Conservation (phyloP, 2,329 filamentous ascomycete species). For the Beauveria sp. region DNA sequence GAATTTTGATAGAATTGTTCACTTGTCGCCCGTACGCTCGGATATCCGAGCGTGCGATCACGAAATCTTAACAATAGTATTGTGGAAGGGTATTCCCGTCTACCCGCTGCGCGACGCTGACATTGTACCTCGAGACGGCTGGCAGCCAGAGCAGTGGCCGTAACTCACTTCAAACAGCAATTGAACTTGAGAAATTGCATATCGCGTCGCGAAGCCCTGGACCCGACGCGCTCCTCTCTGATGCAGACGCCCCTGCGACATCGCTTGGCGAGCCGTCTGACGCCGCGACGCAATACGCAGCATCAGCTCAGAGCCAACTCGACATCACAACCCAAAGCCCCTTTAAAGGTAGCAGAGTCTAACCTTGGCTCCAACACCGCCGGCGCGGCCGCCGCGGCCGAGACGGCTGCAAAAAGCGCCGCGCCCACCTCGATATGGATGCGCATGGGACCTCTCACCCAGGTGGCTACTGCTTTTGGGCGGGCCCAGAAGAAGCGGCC, state of each 20-base stretch:
- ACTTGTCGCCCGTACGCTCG: background rate
- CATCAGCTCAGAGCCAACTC: background rate
- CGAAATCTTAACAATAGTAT: conserved; percentile 1
- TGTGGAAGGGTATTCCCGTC: background rate
- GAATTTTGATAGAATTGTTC: too few species aligned
- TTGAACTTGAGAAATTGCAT: too few species aligned
- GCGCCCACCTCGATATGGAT: conserved; percentile 41
- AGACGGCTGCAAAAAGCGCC: background rate
- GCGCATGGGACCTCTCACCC: conserved; percentile 49
- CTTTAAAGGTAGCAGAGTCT: background rate
- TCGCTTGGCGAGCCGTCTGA: background rate
- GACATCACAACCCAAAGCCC: background rate
- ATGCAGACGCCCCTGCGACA: conserved; percentile 2
- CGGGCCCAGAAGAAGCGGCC: conserved; percentile 65
- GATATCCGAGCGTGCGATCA: conserved; percentile 6
- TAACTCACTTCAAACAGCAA: background rate
- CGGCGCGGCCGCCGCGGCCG: background rate
- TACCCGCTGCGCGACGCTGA: background rate
- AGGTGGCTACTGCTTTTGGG: conserved; percentile 52
- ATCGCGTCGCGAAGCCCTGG: background rate
- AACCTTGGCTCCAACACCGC: background rate
- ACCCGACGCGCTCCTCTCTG: background rate
- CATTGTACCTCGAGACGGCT: background rate
- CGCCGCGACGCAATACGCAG: background rate
- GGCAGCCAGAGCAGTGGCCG: background rate